Base-by-base conservation (phyloP, 345 rosid genomes). In the Angophora floribunda region DNA sequence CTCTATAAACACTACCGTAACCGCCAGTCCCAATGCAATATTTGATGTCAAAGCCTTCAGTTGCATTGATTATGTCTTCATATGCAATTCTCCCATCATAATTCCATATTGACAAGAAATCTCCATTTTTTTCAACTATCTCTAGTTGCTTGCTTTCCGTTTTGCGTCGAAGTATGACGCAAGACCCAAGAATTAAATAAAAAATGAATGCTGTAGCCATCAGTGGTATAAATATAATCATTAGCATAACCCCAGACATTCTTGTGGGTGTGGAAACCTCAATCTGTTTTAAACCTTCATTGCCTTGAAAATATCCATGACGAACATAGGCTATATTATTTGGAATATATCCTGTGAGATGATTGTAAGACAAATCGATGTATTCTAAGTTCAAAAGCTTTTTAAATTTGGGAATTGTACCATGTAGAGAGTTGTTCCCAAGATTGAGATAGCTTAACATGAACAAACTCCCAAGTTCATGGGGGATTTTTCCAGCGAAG, bases 21-120 rank as follows among this genome's bases (percentile, higher is more conserved):
- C 89, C 90, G 41, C 91, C 92, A 3, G 16, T 85, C 7, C 92
- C 91, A n/a, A 91, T 91, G 88, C 91, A 91, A 75, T 85, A 89
- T 47, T 47, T 63, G 61, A 80, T 53, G 22, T 89, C 85, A 44
- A 91, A 90, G 17, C 88, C 65, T 44, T 87, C 67, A 2, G 90
- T 91, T 28, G 91, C 90, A 36, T 87, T 61, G 9, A 88, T 52
- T 52, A 93, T 90, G 70, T 88, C 89, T 67, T 63, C 78, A 61
- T 87, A 88, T n/a, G 49, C 87, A 30, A 91, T 28, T 63, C 89
- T 90, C 45, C 91, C 93, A 55, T 90, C 89, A 65, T 88, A 87
- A 44, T 61, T 50, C 89, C 89, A 88, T 57, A 85, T 63, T 21
- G 87, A 45, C 16, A 61, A 51, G 6, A 61, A 24, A 45, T 57